phyloP scores from a whole-genome alignment of 1,139 yeast species.

The Blastobotrys persicus region DNA sequence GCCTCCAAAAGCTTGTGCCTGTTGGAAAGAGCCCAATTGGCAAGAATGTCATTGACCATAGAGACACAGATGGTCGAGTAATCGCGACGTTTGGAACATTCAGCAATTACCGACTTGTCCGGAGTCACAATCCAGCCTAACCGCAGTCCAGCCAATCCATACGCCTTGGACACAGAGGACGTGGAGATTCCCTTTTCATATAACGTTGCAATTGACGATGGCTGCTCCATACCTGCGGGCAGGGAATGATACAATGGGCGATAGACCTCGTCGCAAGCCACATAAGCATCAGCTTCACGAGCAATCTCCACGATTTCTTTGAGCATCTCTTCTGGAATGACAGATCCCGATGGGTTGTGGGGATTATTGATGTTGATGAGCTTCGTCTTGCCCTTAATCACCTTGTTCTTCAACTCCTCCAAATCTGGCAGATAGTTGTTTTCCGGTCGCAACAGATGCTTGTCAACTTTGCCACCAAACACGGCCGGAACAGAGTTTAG shows the following conservation, averaged over 20 bases:
- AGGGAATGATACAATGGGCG: constrained; percentile 51
- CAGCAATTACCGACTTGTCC: constrained; percentile 36
- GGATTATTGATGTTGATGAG: constrained; percentile 53
- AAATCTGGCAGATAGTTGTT: constrained; percentile 43
- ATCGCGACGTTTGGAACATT: constrained; percentile 47
- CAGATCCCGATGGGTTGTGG: constrained; percentile 55
- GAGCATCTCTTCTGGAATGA: constrained; percentile 42
- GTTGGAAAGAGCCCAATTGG: constrained; percentile 45
- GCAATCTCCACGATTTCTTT: constrained; percentile 44
- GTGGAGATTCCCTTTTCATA: constrained; percentile 50
- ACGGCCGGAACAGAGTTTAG: constrained; percentile 49
- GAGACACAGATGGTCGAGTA: constrained; percentile 54
- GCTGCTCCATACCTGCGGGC: constrained; percentile 27
- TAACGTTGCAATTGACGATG: constrained; percentile 46
- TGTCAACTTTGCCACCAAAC: constrained; percentile 48
- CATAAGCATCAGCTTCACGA: constrained; percentile 36
- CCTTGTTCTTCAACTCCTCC: constrained; percentile 32
- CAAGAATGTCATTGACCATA: constrained; percentile 49
- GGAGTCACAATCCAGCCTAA: constrained; percentile 53
- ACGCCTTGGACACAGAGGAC: constrained; percentile 55
- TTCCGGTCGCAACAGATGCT: constrained; percentile 39
- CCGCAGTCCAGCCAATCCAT: constrained; percentile 54
- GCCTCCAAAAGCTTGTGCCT: constrained; percentile 40
- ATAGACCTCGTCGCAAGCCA: constrained; percentile 56
- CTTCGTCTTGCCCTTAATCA: constrained; percentile 43